Percentiles rank a stretch among this genome's conserved stretches.
phyloP scores from a whole-genome alignment of 768 basidiomycete species.

The Chlorophyllum brunneum region DNA sequence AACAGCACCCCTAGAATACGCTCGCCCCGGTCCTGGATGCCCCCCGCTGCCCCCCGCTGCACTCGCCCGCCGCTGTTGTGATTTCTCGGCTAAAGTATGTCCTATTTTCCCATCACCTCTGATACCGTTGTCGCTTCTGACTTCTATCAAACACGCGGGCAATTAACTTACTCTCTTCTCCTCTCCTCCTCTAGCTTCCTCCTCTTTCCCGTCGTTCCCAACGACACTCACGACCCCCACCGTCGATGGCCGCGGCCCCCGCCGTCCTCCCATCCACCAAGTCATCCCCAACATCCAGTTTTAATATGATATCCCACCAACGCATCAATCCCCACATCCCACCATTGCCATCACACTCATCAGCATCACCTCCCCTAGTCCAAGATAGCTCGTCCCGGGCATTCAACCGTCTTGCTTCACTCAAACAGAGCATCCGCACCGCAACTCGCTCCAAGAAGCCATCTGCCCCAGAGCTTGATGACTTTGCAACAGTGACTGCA shows the following conservation, averaged over 20 bases:
- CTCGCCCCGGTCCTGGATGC: too few relatives aligned
- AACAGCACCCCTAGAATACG: not conserved
- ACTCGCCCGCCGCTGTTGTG: too few relatives aligned
- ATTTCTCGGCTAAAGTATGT: conserved; percentile 3
- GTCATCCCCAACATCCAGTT: conserved; percentile 37
- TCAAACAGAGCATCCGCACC: conserved; percentile 64
- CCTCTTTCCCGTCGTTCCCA: not conserved
- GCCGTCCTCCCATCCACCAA: conserved; percentile 36
- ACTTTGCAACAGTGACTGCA: conserved; percentile 39
- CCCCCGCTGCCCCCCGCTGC: too few relatives aligned
- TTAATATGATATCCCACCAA: conserved; percentile 43
- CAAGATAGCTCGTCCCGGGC: conserved; percentile 45
- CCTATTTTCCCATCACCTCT: not conserved
- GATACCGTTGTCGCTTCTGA: conserved; percentile 1
- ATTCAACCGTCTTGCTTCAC: conserved; percentile 60
- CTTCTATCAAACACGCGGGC: conserved; percentile 7
- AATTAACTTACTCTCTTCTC: not conserved
- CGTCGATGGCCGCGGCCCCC: conserved; percentile 23
- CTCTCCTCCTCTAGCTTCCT: not conserved
- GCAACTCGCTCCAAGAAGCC: conserved; percentile 57
- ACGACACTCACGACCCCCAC: not conserved
- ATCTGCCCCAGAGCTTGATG: conserved; percentile 31
- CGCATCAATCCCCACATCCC: conserved; percentile 31
- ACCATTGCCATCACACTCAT: conserved; percentile 32
- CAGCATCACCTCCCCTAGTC: conserved; percentile 25